These are phyloP conservation scores for Vaccinium macrocarpon DNA, from an alignment of 148 eudicot species.

Conservation along the genomic window DNA sequence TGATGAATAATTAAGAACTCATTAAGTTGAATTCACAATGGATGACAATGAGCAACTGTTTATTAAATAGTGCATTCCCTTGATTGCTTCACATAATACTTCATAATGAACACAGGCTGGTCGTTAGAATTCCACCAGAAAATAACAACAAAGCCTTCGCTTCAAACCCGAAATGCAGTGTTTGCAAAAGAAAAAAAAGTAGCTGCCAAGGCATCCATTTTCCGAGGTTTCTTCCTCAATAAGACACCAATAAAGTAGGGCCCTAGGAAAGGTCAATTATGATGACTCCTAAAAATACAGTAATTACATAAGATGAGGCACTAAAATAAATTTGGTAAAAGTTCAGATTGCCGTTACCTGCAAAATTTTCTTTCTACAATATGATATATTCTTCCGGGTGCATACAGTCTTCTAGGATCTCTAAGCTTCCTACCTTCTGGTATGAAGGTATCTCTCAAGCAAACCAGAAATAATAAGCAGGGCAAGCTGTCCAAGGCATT, in stretches of 20 bases:
- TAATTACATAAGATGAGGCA: background rate
- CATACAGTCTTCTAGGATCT: slow-evolving; percentile 86
- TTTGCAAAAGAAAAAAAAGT: too few relatives aligned
- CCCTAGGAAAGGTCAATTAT: background rate
- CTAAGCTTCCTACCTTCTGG: slow-evolving; percentile 73
- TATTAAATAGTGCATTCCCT: background rate
- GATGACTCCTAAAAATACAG: background rate
- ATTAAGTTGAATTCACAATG: slow-evolving; percentile 3
- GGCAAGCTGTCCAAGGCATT: slow-evolving; percentile 86
- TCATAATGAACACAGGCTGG: background rate
- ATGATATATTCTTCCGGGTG: slow-evolving; percentile 95
- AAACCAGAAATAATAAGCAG: slow-evolving; percentile 71
- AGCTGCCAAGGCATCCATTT: too few relatives aligned
- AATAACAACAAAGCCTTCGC: too few relatives aligned
- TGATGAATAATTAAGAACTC: background rate
- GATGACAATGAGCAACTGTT: background rate
- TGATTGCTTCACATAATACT: background rate
- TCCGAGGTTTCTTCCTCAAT: too few relatives aligned
- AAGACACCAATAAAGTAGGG: background rate
- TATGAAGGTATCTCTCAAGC: slow-evolving; percentile 91
- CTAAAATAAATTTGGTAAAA: slow-evolving; percentile 2
- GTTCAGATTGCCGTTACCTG: slow-evolving; percentile 43
- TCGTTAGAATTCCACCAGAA: background rate
- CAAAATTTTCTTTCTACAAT: slow-evolving; percentile 94
- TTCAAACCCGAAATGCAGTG: too few relatives aligned